phyloP scores from a whole-genome alignment of 116 monocot species.

The Cymodocea nodosa region DNA sequence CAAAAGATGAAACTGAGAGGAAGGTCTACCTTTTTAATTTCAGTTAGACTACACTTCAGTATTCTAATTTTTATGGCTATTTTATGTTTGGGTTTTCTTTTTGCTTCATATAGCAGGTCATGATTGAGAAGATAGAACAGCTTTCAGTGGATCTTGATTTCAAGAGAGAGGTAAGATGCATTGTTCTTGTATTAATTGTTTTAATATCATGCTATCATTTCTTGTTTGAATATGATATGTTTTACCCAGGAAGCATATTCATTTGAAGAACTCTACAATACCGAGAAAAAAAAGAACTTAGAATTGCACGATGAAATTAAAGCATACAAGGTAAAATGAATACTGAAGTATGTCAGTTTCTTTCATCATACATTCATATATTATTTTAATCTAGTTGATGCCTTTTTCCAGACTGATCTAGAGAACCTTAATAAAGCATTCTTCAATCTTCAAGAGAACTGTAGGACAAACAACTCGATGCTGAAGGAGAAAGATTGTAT shows the following conservation, averaged over 20 bases:
- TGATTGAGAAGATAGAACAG: slow-evolving; percentile 39
- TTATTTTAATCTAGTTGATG: too few species aligned
- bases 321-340: slow-evolving; percentile 38
- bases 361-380: not conserved
- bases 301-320: slow-evolving; percentile 38
- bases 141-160: slow-evolving; percentile 35
- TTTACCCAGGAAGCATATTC: slow-evolving; percentile 32
- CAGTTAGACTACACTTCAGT: not conserved
- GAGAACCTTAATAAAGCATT: slow-evolving; percentile 28
- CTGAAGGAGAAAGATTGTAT: slow-evolving; percentile 63
- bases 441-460: slow-evolving; percentile 35
- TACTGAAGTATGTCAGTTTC: not conserved
- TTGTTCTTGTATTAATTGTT: not conserved
- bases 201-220: not conserved
- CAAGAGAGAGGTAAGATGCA: slow-evolving; percentile 32
- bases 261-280: slow-evolving; percentile 49
- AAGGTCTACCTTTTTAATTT: slow-evolving; percentile 35
- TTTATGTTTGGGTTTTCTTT: not conserved
- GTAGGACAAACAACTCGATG: slow-evolving; percentile 16
- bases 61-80: too few species aligned
- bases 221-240: not conserved
- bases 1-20: slow-evolving; percentile 56
- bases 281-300: slow-evolving; percentile 41
- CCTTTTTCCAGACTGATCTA: slow-evolving; percentile 27
- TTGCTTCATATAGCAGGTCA: slow-evolving; percentile 20